phyloP scores from a whole-genome alignment of 2,329 filamentous ascomycete species.

The Moelleriella libera region DNA sequence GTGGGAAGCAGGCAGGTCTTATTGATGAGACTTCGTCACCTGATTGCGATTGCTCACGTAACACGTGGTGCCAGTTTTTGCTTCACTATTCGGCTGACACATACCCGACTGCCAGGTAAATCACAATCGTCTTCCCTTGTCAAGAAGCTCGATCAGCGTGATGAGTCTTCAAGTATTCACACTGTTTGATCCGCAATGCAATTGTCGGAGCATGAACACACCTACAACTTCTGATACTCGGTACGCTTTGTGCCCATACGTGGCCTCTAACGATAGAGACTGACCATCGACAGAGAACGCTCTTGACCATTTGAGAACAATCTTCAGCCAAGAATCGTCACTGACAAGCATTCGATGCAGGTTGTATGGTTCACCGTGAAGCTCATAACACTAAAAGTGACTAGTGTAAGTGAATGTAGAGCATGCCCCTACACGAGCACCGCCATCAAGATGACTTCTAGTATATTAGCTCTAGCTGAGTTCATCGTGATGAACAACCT shows the following conservation, averaged over 20 bases:
- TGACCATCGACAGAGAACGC: too few species aligned
- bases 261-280: too few species aligned
- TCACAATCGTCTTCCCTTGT: neutral
- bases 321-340: neutral
- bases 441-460: conserved; percentile 34
- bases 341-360: neutral
- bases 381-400: neutral
- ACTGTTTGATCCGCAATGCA: conserved; percentile 38
- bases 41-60: conserved; percentile 26
- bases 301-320: neutral
- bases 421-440: neutral
- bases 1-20: conserved; percentile 34
- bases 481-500: conserved; percentile 38
- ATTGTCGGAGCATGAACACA: conserved; percentile 37
- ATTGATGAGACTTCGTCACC: conserved; percentile 55
- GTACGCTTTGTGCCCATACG: neutral
- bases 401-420: neutral
- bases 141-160: conserved; percentile 14
- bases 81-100: too few species aligned
- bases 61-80: too few species aligned
- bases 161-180: conserved; percentile 43
- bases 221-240: conserved; percentile 38
- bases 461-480: conserved; percentile 36
- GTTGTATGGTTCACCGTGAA: neutral
- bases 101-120: too few species aligned